A percentile compares a stretch with the other conserved stretches of the same genome.
phyloP scores from a whole-genome alignment of 2,329 filamentous ascomycete genomes.

The Grosmannia serpens region DNA sequence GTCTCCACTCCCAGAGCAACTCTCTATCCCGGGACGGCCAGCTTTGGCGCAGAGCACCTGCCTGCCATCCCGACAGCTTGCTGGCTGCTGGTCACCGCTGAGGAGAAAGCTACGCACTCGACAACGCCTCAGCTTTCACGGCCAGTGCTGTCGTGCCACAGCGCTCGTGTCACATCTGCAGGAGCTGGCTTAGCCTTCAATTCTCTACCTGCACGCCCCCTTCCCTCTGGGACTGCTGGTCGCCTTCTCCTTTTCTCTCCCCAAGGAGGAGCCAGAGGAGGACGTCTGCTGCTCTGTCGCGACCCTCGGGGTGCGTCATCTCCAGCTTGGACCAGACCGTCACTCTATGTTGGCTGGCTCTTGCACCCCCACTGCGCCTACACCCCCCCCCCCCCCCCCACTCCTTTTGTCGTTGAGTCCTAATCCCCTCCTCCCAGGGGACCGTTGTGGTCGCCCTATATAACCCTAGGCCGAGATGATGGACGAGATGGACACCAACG shows the following conservation, averaged over 20 bases:
- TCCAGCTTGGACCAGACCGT: background rate
- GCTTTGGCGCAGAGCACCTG: background rate
- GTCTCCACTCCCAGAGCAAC: background rate
- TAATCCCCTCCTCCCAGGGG: conserved; percentile 9
- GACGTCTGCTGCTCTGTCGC: background rate
- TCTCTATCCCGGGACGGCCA: background rate
- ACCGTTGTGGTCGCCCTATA: conserved; percentile 22
- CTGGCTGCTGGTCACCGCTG: background rate
- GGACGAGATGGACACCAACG: conserved; percentile 40
- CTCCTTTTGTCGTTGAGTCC: conserved; percentile 2
- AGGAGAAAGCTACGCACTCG: background rate
- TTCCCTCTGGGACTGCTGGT: background rate
- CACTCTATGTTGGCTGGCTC: background rate
- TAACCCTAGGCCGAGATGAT: conserved; percentile 45
- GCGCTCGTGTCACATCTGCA: conserved; percentile 6
- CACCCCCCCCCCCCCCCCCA: background rate
- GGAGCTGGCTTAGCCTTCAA: background rate
- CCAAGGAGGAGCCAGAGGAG: background rate
- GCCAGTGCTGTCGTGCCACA: conserved; percentile 7
- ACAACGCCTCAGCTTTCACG: background rate
- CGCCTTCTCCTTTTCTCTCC: background rate
- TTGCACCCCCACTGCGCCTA: background rate
- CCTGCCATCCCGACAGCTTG: background rate
- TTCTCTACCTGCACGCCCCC: background rate
- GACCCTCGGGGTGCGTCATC: background rate